Conservation (phyloP, 306 rosid species). For the Pueraria montana region DNA sequence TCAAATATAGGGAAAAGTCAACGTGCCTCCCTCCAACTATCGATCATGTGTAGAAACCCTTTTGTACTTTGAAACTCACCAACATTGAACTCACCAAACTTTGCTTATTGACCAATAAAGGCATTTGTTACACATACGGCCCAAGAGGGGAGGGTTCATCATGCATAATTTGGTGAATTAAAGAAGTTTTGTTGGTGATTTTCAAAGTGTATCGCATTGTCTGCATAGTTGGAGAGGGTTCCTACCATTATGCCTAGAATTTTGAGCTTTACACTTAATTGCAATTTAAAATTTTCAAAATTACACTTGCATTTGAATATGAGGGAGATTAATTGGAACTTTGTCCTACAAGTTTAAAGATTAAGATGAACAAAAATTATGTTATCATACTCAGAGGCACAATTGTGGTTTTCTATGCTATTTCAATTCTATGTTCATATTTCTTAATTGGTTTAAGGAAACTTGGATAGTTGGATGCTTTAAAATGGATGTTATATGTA, state of each 20-base stretch:
- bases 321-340: not conserved
- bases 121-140: too few relatives aligned
- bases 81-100: too few relatives aligned
- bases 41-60: too few relatives aligned
- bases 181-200: not conserved
- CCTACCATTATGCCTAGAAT: not conserved
- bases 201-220: not conserved
- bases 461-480: too few relatives aligned
- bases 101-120: too few relatives aligned
- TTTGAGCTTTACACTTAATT: not conserved
- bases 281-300: not conserved
- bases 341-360: not conserved
- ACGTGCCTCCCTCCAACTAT: too few relatives aligned
- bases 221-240: not conserved
- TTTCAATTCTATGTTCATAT: not conserved
- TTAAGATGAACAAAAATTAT: constrained; percentile 3
- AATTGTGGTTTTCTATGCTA: not conserved
- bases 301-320: not conserved
- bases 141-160: too few relatives aligned
- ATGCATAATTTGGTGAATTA: not conserved
- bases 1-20: too few relatives aligned
- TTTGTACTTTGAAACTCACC: too few relatives aligned
- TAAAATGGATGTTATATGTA: too few relatives aligned
- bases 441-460: not conserved
- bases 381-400: not conserved